Conservation (phyloP, 2,329 filamentous ascomycete species). For the Zasmidium citrigriseum region DNA sequence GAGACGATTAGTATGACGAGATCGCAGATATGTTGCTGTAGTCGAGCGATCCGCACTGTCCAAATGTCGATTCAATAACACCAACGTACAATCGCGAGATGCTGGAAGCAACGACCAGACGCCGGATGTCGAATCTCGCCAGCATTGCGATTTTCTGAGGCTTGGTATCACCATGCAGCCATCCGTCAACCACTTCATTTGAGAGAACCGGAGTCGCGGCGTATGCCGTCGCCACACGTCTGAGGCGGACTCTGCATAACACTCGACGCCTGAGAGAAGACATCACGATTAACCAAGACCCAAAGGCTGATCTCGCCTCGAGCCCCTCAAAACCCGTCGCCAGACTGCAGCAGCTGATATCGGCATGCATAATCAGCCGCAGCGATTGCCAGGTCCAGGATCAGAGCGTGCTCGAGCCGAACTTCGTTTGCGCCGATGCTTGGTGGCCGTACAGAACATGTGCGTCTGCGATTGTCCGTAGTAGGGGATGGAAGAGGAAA, state of each 20-base stretch:
- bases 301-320: neutral
- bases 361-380: neutral
- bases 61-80: no score
- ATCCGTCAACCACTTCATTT: neutral
- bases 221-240: no score
- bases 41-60: neutral
- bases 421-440: neutral
- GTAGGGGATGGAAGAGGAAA: neutral
- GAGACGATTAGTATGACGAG: no score
- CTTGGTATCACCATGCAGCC: neutral
- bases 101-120: no score
- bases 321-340: neutral
- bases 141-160: neutral
- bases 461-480: neutral
- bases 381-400: neutral
- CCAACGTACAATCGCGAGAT: no score
- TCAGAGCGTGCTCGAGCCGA: neutral
- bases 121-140: no score
- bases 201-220: no score
- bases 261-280: no score
- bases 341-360: neutral
- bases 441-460: neutral
- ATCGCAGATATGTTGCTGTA: slow-evolving; percentile 1
- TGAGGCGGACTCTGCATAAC: no score
- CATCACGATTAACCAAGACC: no score